phyloP scores from a whole-genome alignment of 371 early-diverging fungal genomes.

The Zychaea mexicana region DNA sequence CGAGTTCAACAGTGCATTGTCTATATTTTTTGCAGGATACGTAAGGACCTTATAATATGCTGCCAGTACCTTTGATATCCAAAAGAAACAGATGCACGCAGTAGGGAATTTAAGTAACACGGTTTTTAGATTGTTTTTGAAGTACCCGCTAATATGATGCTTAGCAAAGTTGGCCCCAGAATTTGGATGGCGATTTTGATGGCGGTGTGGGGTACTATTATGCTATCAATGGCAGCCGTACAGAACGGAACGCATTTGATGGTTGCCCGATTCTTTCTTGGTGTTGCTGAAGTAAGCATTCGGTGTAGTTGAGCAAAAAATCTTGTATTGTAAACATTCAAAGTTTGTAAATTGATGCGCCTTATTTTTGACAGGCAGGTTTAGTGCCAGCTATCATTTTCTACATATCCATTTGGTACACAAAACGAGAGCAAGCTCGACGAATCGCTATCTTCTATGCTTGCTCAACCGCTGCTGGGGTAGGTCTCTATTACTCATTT shows the following conservation, averaged over 20 bases:
- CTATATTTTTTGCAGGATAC: constrained; percentile 69
- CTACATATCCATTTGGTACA: constrained; percentile 54
- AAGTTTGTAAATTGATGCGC: too few relatives aligned
- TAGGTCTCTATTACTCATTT: constrained; percentile 21
- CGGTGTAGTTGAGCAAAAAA: too few relatives aligned
- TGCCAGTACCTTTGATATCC: not conserved
- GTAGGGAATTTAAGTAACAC: not conserved
- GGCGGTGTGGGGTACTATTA: constrained; percentile 48
- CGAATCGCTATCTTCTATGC: constrained; percentile 72
- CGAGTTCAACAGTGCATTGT: constrained; percentile 60
- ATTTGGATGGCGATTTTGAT: constrained; percentile 73
- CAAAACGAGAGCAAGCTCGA: constrained; percentile 65
- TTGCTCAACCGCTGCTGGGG: constrained; percentile 68
- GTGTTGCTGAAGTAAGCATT: constrained; percentile 59
- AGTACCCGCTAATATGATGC: constrained; percentile 72
- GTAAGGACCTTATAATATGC: constrained; percentile 29
- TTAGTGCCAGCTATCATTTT: constrained; percentile 34
- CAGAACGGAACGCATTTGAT: constrained; percentile 48
- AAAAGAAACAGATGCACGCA: constrained; percentile 3
- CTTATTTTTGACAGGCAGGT: not conserved
- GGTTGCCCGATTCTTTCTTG: constrained; percentile 68
- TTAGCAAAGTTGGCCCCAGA: constrained; percentile 66
- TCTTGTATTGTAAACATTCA: too few relatives aligned
- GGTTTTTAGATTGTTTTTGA: constrained; percentile 60
- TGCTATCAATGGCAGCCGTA: constrained; percentile 50